These are phyloP conservation scores for Ascocoryne sarcoides DNA, from an alignment of 2,329 filamentous ascomycete species.

Conservation along the genomic window DNA sequence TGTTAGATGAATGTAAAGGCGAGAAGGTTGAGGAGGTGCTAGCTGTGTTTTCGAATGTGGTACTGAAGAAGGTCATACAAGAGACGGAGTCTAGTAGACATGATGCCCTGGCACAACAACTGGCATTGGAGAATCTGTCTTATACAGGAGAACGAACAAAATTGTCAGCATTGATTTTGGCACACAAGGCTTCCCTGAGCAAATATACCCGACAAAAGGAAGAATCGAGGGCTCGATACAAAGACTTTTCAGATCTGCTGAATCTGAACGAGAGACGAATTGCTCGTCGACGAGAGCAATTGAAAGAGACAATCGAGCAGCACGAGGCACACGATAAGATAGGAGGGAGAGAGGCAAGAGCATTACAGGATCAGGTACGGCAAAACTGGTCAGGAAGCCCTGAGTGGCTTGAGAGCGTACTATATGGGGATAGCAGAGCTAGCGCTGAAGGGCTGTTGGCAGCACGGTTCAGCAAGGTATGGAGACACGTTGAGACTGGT, in stretches of 20 bases:
- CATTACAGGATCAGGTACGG: conserved; percentile 50
- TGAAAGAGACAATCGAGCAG: conserved; percentile 27
- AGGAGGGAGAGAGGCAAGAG: conserved; percentile 27
- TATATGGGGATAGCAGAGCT: conserved; percentile 54
- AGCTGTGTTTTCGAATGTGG: conserved; percentile 72
- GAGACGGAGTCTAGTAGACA: conserved; percentile 33
- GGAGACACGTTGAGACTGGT: conserved; percentile 56
- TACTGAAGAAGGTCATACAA: conserved; percentile 61
- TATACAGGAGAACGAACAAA: conserved; percentile 45
- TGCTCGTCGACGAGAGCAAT: conserved; percentile 41
- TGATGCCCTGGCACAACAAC: conserved; percentile 41
- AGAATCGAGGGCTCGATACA: conserved; percentile 48
- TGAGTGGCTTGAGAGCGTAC: conserved; percentile 62
- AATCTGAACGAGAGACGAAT: conserved; percentile 53
- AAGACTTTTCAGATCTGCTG: conserved; percentile 57
- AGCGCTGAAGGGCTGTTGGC: conserved; percentile 55
- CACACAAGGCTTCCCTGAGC: conserved; percentile 61
- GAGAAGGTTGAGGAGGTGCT: conserved; percentile 84
- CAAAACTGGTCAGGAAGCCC: conserved; percentile 74
- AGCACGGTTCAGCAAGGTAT: conserved; percentile 61
- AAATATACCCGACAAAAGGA: conserved; percentile 50
- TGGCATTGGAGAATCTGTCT: conserved; percentile 52
- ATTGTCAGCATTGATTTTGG: conserved; percentile 60
- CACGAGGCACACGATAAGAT: conserved; percentile 16
- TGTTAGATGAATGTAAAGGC: conserved; percentile 93